Percentiles rank a stretch among this genome's conserved stretches.
These are phyloP conservation scores for Endotrypanum monterogeii DNA, from an alignment of 208 protist species.

Conservation along the genomic window DNA sequence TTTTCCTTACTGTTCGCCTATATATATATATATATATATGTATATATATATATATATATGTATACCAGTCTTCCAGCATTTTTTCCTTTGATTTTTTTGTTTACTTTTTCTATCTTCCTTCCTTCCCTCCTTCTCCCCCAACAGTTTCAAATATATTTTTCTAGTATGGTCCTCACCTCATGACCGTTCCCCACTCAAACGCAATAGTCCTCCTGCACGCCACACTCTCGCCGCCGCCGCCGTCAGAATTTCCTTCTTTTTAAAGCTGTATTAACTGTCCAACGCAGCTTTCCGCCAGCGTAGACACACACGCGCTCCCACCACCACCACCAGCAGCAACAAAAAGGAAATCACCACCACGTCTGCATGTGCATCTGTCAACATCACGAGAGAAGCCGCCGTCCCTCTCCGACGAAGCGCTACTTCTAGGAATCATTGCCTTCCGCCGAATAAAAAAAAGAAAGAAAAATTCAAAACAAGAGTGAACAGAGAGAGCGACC, in stretches of 20 bases:
- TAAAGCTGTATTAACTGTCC: neutral
- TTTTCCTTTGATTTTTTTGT: neutral
- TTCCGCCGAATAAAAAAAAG: neutral
- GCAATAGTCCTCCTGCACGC: neutral
- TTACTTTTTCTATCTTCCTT: slow-evolving; percentile 8
- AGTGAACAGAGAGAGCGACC: neutral
- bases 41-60: slow-evolving; percentile 7
- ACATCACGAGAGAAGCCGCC: neutral
- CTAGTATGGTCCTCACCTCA: slow-evolving; percentile 15
- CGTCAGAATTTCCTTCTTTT: neutral
- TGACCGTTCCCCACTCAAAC: neutral
- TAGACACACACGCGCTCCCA: neutral
- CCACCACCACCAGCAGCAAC: no score
- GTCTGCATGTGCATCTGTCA: slow-evolving; percentile 9
- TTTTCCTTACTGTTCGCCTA: slow-evolving; percentile 9
- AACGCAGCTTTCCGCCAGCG: neutral
- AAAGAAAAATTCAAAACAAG: neutral
- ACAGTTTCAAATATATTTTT: neutral
- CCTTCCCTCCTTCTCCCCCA: neutral
- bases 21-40: slow-evolving; percentile 8
- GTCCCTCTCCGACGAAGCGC: slow-evolving; percentile 4
- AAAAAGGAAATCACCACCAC: neutral
- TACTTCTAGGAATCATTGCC: neutral
- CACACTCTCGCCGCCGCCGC: neutral
- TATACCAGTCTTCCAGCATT: no score